Evolutionary conservation across 352 stramenopile genomes (phyloP).

Genomic region (Phytopythium aichiense): DNA sequence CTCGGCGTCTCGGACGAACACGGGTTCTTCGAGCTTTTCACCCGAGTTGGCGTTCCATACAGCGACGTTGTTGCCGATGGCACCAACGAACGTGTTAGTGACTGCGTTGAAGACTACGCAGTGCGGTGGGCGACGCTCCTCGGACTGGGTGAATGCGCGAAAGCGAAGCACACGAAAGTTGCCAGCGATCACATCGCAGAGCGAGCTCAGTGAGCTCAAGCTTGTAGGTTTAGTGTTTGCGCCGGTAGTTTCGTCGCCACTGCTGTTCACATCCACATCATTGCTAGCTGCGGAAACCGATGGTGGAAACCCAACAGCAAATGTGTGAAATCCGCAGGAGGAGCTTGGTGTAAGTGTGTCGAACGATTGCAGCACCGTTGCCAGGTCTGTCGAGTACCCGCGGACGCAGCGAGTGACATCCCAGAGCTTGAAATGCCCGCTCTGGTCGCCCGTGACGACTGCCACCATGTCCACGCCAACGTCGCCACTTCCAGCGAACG

Average conservation of each 20-base stretch:
- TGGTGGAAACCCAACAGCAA: slow-evolving; percentile 26
- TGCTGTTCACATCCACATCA: slow-evolving; percentile 17
- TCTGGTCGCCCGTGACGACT: slow-evolving; percentile 63
- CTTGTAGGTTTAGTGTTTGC: slow-evolving; percentile 35
- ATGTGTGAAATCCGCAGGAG: slow-evolving; percentile 38
- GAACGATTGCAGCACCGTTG: slow-evolving; percentile 39
- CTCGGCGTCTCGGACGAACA: slow-evolving; percentile 40
- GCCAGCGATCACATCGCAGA: slow-evolving; percentile 46
- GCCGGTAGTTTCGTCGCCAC: slow-evolving; percentile 30
- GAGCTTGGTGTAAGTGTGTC: slow-evolving; percentile 38
- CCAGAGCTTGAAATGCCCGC: slow-evolving; percentile 78
- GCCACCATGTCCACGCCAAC: neutral
- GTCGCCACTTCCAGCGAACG: neutral
- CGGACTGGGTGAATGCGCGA: slow-evolving; percentile 21
- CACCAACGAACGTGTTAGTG: slow-evolving; percentile 56
- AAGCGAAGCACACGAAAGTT: slow-evolving; percentile 57
- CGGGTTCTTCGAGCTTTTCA: slow-evolving; percentile 46
- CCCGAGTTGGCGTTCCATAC: slow-evolving; percentile 70
- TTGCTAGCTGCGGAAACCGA: neutral
- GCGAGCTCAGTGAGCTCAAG: slow-evolving; percentile 15
- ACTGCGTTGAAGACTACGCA: slow-evolving; percentile 56
- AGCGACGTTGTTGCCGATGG: slow-evolving; percentile 50
- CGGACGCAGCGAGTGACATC: slow-evolving; percentile 56
- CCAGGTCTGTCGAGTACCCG: slow-evolving; percentile 29
- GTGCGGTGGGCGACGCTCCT: slow-evolving; percentile 18